Evolutionary conservation across 2,329 filamentous ascomycete species (phyloP).

Genomic region (Beauveria caledonica): DNA sequence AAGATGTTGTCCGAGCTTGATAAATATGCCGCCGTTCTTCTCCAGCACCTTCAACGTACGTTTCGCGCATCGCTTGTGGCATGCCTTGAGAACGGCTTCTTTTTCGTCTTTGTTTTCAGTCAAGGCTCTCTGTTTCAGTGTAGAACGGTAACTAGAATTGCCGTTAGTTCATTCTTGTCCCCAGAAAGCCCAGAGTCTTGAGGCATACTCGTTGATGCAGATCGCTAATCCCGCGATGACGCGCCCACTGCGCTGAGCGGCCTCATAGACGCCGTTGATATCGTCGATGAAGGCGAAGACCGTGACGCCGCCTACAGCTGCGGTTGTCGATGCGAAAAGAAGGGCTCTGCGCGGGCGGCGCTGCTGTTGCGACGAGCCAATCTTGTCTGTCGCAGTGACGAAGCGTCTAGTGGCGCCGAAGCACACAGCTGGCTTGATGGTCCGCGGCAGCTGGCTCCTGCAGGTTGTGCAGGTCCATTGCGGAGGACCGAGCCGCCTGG

Average conservation of each 20-base stretch:
- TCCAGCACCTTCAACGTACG: constrained; percentile 81
- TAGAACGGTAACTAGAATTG: constrained; percentile 67
- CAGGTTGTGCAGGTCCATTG: constrained; percentile 41
- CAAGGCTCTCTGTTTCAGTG: constrained; percentile 62
- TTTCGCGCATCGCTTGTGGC: constrained; percentile 87
- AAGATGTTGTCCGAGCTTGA: constrained; percentile 93
- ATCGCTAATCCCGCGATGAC: constrained; percentile 67
- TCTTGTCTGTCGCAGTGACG: constrained; percentile 17
- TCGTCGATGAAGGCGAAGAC: constrained; percentile 55
- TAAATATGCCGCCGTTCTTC: constrained; percentile 96
- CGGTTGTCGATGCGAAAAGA: constrained; percentile 43
- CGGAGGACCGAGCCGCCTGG: constrained; percentile 29
- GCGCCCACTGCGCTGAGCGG: constrained; percentile 67
- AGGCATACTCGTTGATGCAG: constrained; percentile 75
- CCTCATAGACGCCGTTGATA: constrained; percentile 67
- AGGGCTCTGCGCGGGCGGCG: constrained; percentile 25
- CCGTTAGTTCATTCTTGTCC: background rate
- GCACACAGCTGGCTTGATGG: constrained; percentile 20
- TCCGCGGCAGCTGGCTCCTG: constrained; percentile 30
- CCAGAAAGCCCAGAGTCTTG: background rate
- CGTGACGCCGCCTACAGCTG: constrained; percentile 39
- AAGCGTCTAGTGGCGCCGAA: constrained; percentile 21
- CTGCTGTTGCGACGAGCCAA: constrained; percentile 18
- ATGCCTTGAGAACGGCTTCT: constrained; percentile 63
- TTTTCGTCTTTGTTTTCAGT: constrained; percentile 55